Base-by-base conservation (phyloP, 768 basidiomycete species). In the Calvatia gigantea region DNA sequence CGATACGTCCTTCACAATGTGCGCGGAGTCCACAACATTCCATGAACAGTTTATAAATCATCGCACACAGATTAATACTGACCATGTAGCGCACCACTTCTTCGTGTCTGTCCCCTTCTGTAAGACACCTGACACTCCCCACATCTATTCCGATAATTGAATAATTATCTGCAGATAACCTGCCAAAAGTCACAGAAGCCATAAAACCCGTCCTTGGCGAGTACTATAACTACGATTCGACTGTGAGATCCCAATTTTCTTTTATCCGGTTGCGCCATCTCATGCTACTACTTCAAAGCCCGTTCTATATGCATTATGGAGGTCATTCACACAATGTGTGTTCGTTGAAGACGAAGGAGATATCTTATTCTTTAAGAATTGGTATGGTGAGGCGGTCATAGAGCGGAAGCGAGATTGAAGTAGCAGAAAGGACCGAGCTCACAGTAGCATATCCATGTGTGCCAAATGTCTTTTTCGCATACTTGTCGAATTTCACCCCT, bases 11-110 rank as follows among this genome's bases (percentile, higher is more conserved):
- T 85, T 15, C 79, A 83, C 62, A 80, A 82, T 59, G 80, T 78
- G 51, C 51, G 73, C 60, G 39, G 23, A n/a, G 6, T 23, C 15
- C 11, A 12, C 19, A 8, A 25, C 23, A 32, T 48, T 14, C 21
- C 25, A 50, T 28, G 31, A 17, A 19, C 8, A 11, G 17, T 29
- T 15, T 32, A 17, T 29, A 17, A n/a, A 14, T 7, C n/a, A 32
- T 23, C 17, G 17, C 46, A 32, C 19, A 12, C 14, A 78, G 76
- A 75, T 76, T 56, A 74, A 69, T 68, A 66, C 74, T 60, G 71
- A 80, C 69, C 75, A 85, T 61, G 71, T 85, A 47, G 79, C 80
- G 2, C 83, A 85, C 62, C 82, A 85, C 61, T 79, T 84, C 59
- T 85, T 85, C 69, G 72, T 76, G 21, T 70, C 66, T n/a, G 69